A percentile compares a stretch with the other conserved stretches of the same genome.
Evolutionary conservation across 805 yeast genomes (phyloP).

Genomic region (Myxozyma sirexii): DNA sequence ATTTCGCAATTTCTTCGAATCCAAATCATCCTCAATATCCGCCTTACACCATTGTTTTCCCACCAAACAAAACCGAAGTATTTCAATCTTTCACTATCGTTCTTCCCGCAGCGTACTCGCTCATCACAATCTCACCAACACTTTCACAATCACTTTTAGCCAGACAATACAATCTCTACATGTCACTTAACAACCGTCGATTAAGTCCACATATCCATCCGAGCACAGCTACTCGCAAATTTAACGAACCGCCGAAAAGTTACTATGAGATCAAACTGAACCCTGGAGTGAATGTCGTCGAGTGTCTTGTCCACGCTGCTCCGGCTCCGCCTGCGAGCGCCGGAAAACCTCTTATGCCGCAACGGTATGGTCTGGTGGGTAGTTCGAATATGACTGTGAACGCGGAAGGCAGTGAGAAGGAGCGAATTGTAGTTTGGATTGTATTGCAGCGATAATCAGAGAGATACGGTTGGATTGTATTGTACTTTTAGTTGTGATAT

Average conservation of each 20-base stretch:
- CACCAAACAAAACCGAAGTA: slow-evolving; percentile 28
- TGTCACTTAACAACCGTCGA: slow-evolving; percentile 32
- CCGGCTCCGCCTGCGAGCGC: slow-evolving; percentile 21
- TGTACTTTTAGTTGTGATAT: background rate
- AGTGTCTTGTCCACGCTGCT: slow-evolving; percentile 34
- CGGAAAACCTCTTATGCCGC: slow-evolving; percentile 17
- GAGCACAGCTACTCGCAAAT: slow-evolving; percentile 14
- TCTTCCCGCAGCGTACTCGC: slow-evolving; percentile 28
- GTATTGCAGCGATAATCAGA: slow-evolving; percentile 25
- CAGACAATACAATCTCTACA: slow-evolving; percentile 33
- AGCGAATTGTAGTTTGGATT: slow-evolving; percentile 33
- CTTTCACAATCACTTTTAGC: slow-evolving; percentile 25
- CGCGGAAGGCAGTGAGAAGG: slow-evolving; percentile 32
- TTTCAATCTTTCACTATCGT: slow-evolving; percentile 32
- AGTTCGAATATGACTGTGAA: slow-evolving; percentile 18
- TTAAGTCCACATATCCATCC: slow-evolving; percentile 32
- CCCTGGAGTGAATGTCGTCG: slow-evolving; percentile 32
- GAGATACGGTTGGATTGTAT: background rate
- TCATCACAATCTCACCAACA: slow-evolving; percentile 33
- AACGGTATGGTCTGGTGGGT: slow-evolving; percentile 15
- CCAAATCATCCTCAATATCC: slow-evolving; percentile 14
- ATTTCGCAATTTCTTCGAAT: slow-evolving; percentile 24
- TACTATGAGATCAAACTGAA: slow-evolving; percentile 30
- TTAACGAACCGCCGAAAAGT: slow-evolving; percentile 31
- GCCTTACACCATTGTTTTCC: slow-evolving; percentile 27